phyloP scores from a whole-genome alignment of 345 rosid genomes.

The Euphorbia pulcherrima region DNA sequence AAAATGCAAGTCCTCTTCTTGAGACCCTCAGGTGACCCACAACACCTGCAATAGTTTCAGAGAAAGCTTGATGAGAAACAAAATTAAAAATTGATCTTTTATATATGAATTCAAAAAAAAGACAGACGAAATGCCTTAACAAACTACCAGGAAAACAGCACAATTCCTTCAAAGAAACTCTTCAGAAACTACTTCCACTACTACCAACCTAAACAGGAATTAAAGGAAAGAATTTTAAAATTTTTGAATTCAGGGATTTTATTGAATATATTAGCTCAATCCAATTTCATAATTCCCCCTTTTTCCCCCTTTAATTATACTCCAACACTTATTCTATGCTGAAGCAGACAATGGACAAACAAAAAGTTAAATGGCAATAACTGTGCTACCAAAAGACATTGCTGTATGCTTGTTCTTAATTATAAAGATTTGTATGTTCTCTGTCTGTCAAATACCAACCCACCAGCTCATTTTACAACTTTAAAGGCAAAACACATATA shows the following conservation, averaged over 20 bases:
- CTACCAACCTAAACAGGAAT: conserved; percentile 59
- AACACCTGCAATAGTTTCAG: conserved; percentile 42
- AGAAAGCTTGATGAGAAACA: conserved; percentile 35
- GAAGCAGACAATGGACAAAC: conserved; percentile 6
- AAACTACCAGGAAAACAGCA: conserved; percentile 33
- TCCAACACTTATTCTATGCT: conserved; percentile 8
- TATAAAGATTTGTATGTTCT: background rate
- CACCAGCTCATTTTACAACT: background rate
- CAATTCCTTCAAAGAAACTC: conserved; percentile 88
- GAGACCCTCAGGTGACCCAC: conserved; percentile 48
- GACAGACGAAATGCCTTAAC: conserved; percentile 43
- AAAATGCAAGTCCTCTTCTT: conserved; percentile 22
- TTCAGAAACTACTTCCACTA: conserved; percentile 76
- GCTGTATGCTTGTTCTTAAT: conserved; percentile 1
- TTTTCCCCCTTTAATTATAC: conserved; percentile 21
- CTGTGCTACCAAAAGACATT: background rate
- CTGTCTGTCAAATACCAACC: background rate
- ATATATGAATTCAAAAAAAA: conserved; percentile 26
- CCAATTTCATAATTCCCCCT: conserved; percentile 6
- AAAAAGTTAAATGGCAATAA: conserved; percentile 9
- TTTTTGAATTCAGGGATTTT: conserved; percentile 29
- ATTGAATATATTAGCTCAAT: conserved; percentile 13
- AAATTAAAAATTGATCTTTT: conserved; percentile 27
- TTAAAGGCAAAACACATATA: background rate
- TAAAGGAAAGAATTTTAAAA: conserved; percentile 18